Conservation (phyloP, 2,329 filamentous ascomycete species). For the Colletotrichum chlorophyti region DNA sequence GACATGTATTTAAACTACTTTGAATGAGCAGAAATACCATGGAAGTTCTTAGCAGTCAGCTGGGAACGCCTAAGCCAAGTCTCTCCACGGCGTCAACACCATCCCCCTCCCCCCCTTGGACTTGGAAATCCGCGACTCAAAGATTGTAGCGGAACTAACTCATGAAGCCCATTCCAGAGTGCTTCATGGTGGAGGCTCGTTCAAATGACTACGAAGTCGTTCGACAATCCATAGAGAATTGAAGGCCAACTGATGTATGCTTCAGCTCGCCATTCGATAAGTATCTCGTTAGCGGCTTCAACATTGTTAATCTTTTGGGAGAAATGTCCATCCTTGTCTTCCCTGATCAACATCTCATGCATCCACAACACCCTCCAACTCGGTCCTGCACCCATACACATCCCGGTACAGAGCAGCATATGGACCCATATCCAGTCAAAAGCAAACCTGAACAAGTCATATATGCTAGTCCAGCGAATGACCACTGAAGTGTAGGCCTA, state of each 20-base stretch:
- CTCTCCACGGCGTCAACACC: constrained; percentile 2
- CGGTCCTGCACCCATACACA: not conserved
- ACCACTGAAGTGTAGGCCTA: constrained; percentile 74
- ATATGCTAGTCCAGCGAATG: constrained; percentile 73
- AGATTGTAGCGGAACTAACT: constrained; percentile 48
- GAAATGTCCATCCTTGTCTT: not conserved
- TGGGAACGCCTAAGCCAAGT: too few relatives aligned
- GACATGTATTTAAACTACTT: constrained; percentile 74
- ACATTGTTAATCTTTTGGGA: not conserved
- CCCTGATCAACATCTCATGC: not conserved
- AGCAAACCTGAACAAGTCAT: constrained; percentile 70
- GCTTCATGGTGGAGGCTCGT: constrained; percentile 81
- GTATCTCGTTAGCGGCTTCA: constrained; percentile 61
- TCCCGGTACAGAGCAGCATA: constrained; percentile 4
- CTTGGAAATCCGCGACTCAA: constrained; percentile 29
- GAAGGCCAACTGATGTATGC: constrained; percentile 57
- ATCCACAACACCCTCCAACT: not conserved
- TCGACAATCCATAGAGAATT: constrained; percentile 73
- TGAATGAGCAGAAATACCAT: too few relatives aligned
- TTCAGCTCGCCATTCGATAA: constrained; percentile 66
- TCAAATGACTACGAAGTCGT: constrained; percentile 79
- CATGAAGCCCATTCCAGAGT: constrained; percentile 73
- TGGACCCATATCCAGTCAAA: constrained; percentile 24
- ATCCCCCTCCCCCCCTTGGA: constrained; percentile 62
- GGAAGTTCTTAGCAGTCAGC: too few relatives aligned